phyloP scores from a whole-genome alignment of 257 asterid species.

The Rubia yunnanensis region DNA sequence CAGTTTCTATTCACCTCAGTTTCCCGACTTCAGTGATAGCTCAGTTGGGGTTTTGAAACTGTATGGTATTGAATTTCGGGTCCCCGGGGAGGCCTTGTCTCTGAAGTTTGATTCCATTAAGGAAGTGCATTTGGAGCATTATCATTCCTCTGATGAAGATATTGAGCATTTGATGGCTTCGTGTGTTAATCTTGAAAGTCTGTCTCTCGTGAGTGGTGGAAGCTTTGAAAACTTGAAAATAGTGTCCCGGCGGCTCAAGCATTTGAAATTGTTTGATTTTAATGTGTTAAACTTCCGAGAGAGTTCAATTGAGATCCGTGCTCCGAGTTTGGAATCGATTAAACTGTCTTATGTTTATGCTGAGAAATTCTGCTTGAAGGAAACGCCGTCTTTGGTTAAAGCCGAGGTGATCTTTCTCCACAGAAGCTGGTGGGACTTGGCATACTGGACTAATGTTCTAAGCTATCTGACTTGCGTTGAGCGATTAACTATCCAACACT shows the following conservation, averaged over 20 bases:
- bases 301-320: constrained; percentile 1
- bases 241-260: neutral
- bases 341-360: too few species aligned
- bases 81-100: neutral
- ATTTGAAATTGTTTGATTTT: neutral
- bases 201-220: neutral
- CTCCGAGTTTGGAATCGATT: neutral
- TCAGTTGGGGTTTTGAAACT: neutral
- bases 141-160: neutral
- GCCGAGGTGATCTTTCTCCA: neutral
- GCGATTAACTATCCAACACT: neutral
- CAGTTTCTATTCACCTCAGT: neutral
- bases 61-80: neutral
- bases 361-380: neutral
- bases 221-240: neutral
- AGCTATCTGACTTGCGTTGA: neutral
- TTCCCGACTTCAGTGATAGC: neutral
- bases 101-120: neutral
- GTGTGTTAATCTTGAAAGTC: neutral
- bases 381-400: neutral
- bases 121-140: neutral
- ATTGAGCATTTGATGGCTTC: neutral
- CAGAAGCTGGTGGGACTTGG: neutral
- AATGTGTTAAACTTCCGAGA: neutral
- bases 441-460: neutral